Evolutionary conservation across 805 yeast species (phyloP), one percentile per base, ranked within the genome.

Genomic region (Grigorovia yakushimaensis): DNA sequence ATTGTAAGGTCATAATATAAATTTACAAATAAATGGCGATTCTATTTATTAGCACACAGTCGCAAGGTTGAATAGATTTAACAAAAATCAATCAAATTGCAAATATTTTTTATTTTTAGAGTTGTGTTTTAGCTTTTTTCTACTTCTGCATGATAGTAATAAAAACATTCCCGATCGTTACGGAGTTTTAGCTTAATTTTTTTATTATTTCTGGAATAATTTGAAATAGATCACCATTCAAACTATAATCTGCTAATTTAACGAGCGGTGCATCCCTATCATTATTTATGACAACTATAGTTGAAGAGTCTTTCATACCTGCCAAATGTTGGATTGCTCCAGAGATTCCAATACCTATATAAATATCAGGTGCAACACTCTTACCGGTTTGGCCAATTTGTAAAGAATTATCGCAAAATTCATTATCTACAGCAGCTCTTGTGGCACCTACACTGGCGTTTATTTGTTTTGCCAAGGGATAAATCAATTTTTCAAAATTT

Each of bases 311-410:
- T 69, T 89, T 91, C 97, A 91, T 91, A 54, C 98, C 98, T 1
- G 98, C 98, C 60, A 93, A 72, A 69, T 91, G 98, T 71, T 91
- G 98, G 60, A 91, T 91, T 30, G 98, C 98, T 52, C 98, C 98
- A 19, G 95, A 84, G 49, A 93, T 79, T 53, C 98, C 98, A 39
- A 89, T 81, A 2, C 97, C 98, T 42, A 93, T 68, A 65, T 93
- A 93, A 52, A 89, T 74, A 39, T 89, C 96, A 39, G 98, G 98
- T 7, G 98, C 98, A 33, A 93, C 94, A 47, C 89, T 89, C 67
- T 93, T 93, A 57, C 98, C 98, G 9, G 98, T 91, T 70, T 91
- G 98, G 47, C 98, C 98, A 51, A 91, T 89, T 69, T 91, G 98
- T 58, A 91, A 75, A 8, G 98, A 88, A 70, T 91, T 93, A 62